These are phyloP conservation scores for Rhizophagus prolifer DNA, from an alignment of 192 early-diverging fungal species.

Conservation along the genomic window DNA sequence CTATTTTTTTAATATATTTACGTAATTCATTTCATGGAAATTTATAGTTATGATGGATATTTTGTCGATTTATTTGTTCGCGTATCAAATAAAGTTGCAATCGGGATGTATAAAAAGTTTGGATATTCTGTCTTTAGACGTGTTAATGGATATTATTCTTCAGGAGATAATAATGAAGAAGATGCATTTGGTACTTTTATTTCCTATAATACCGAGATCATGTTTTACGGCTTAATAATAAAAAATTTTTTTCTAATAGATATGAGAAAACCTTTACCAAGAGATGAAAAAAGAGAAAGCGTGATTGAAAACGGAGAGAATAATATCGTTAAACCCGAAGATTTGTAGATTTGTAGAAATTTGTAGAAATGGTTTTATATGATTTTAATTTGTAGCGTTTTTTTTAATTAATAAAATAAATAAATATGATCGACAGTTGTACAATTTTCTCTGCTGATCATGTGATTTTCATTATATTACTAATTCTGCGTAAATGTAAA, in stretches of 20 bases:
- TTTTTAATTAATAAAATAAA: too few relatives aligned
- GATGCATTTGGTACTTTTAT: slow-evolving; percentile 76
- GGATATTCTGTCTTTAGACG: slow-evolving; percentile 90
- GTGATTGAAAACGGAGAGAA: slow-evolving; percentile 55
- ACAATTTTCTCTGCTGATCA: too few relatives aligned
- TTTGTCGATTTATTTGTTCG: slow-evolving; percentile 98
- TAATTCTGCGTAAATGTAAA: too few relatives aligned
- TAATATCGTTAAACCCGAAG: slow-evolving; percentile 48
- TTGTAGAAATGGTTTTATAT: too few relatives aligned
- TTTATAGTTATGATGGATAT: slow-evolving; percentile 68
- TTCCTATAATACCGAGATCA: background rate
- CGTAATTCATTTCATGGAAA: background rate
- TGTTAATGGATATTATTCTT: slow-evolving; percentile 85
- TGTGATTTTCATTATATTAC: too few relatives aligned
- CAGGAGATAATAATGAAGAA: slow-evolving; percentile 67
- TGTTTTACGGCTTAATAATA: background rate
- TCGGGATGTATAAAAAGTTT: slow-evolving; percentile 89
- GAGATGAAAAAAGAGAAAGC: slow-evolving; percentile 73
- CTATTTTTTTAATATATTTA: too few relatives aligned
- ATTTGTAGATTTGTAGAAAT: slow-evolving; percentile 29
- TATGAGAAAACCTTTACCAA: slow-evolving; percentile 90
- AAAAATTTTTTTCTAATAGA: slow-evolving; percentile 51
- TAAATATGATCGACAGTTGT: too few relatives aligned
- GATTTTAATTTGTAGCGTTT: too few relatives aligned
- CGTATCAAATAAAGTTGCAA: slow-evolving; percentile 86